A percentile compares a stretch with the other conserved stretches of the same genome.
These are phyloP conservation scores for Dichomitus squalens DNA, from an alignment of 1,284 basidiomycete genomes.

Conservation along the genomic window DNA sequence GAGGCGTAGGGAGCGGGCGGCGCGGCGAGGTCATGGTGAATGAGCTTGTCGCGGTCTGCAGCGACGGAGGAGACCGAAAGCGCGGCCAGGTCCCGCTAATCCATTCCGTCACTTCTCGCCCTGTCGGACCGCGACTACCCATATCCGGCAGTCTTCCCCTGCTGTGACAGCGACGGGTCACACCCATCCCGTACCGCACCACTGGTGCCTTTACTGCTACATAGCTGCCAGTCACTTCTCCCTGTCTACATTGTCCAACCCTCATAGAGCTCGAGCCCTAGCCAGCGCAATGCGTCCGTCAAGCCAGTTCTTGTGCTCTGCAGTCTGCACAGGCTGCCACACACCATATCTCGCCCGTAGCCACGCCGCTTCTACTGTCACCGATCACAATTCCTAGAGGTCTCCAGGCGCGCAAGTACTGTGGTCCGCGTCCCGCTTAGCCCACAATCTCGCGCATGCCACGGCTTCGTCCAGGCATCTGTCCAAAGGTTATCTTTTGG, in stretches of 20 bases:
- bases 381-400: conserved; percentile 13
- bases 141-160: conserved; percentile 20
- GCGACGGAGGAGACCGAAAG: conserved; percentile 9
- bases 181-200: no score
- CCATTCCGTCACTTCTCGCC: conserved; percentile 14
- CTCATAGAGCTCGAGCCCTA: no score
- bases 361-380: conserved; percentile 2
- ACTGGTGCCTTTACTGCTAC: no score
- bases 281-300: no score
- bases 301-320: conserved; percentile 1
- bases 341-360: conserved; percentile 4
- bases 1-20: conserved; percentile 49
- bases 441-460: not conserved
- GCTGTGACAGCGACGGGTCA: conserved; percentile 14
- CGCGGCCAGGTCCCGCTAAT: not conserved
- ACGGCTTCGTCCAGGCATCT: conserved; percentile 3
- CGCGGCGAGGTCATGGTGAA: conserved; percentile 29
- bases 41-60: conserved; percentile 8
- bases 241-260: no score
- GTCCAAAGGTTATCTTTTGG: conserved; percentile 13
- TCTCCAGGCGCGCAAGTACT: conserved; percentile 2
- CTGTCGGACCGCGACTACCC: conserved; percentile 19
- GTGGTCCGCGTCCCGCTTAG: conserved; percentile 15
- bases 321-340: not conserved
- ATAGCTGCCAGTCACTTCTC: no score